Evolutionary conservation across 2,329 filamentous ascomycete genomes (phyloP).

Genomic region (Aspergillus brunneoviolaceus): DNA sequence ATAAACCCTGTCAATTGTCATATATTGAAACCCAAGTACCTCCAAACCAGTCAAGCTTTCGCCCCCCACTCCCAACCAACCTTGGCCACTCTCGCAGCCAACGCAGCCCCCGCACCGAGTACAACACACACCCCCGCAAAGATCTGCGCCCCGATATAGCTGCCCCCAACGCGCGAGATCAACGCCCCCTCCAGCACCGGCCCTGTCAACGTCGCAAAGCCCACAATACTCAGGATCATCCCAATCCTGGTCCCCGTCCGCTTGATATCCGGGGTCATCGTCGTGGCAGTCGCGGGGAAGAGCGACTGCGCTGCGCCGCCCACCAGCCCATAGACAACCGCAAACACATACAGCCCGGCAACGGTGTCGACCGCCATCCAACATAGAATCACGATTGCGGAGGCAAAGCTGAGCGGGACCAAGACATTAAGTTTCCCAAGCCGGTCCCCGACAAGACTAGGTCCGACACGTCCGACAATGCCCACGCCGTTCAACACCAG

Average conservation of each 20-base stretch:
- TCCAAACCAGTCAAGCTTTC: too few species aligned
- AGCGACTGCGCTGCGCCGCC: constrained; percentile 15
- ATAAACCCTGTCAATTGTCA: too few species aligned
- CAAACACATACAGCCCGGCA: constrained; percentile 44
- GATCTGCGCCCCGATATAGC: too few species aligned
- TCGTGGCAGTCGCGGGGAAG: constrained; percentile 9
- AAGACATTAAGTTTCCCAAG: too few species aligned
- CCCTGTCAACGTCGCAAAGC: constrained; percentile 16
- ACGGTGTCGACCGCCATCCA: constrained; percentile 55
- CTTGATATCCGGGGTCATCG: constrained; percentile 12
- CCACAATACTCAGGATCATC: constrained; percentile 17
- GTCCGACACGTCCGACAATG: too few species aligned
- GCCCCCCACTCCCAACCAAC: too few species aligned
- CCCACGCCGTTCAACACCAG: too few species aligned
- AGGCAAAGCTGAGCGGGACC: constrained; percentile 17
- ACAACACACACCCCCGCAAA: too few species aligned
- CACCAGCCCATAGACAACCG: constrained; percentile 40
- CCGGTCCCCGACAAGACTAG: too few species aligned
- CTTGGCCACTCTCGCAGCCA: too few species aligned
- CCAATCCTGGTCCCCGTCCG: constrained; percentile 12
- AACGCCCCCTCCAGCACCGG: constrained; percentile 15
- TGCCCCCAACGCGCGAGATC: not conserved
- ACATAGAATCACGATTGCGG: constrained; percentile 52
- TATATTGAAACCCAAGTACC: too few species aligned
- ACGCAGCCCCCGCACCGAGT: too few species aligned